Evolutionary conservation across 2,329 filamentous ascomycete species (phyloP), one percentile per base, ranked within the genome.

Genomic region (Aureobasidium sp.): DNA sequence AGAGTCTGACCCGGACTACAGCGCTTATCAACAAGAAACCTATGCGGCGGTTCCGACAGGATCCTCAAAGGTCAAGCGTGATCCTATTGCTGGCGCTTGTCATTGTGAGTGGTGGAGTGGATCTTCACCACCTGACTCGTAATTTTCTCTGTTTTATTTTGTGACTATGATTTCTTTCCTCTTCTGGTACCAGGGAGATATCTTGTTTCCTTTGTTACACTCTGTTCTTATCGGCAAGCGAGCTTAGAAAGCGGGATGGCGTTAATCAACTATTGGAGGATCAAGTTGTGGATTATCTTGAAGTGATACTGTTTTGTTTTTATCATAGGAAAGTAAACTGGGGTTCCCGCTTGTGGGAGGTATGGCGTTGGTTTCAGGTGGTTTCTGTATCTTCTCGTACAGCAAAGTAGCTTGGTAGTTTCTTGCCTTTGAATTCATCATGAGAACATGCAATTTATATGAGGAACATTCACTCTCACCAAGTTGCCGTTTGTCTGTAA

Each of bases 1-100:
- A 62, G 78, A 79, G 66, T 61, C 67, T 2, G 73, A 77, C 64
- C 76, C 77, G 1, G 62, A 58, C 36, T 69, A 67, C 59, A 61
- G 62, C 21, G 67, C 67, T 7, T 69, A 70, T 60, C 14, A 53
- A 16, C 48, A 59, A 51, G 62, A 67, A 63, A 62, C 59, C 50
- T 25, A 27, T 8, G 29, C 8, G 11, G 41, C 42, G 9, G 29
- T 32, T 47, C 25, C 30, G 27, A 37, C 41, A 3, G 41, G 37
- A 29, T 37, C 34, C 14, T 37, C 41, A 30, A 64, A 63, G 32
- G 47, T 63, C 27, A 64, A 63, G 37, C 57, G 63, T 25, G 62
- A 62, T 34, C 50, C 55, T 3, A 64, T 69, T 11, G 44, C 64
- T 11, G 69, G 69, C 14, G 66, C 63, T 32, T 74, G 72, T 61